Evolutionary conservation across 495 filamentous ascomycete species (phyloP), one percentile per base, ranked within the genome.

Genomic region (Aspergillus bertholletiae): DNA sequence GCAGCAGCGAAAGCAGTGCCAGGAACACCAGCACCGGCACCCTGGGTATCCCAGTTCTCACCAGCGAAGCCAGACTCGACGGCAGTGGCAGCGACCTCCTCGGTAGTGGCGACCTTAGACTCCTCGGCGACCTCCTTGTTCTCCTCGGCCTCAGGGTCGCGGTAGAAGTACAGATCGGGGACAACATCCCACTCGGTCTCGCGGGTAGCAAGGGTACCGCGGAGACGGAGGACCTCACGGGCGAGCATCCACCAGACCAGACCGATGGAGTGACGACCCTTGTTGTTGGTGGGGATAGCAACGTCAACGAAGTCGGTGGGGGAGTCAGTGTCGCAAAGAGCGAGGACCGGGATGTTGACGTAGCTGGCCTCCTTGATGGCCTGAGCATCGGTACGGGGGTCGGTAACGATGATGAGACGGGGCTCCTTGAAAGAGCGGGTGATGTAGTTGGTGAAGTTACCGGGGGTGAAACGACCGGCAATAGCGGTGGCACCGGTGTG

Each of bases 371-470:
- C 94, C 85, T 97, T 97, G 87, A 98, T 97, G 69, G 94, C 94
- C 84, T 98, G 94, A 69, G 95, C 88, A 65, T 98, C 94, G 80
- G 95, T 98, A 80, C 95, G 95, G 66, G 94, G 94, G 74, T 98
- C 94, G 76, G 94, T 98, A 71, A 98, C 94, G 74, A 98, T 85
- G 84, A 98, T 97, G 65, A 98, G 85, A 73, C 94, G 95, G 70
- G 94, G 94, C 81, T 98, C 94, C 87, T 97, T 97, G 89, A 98
- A 98, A 66, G 94, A 97, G 72, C 94, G 95, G 75, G 94, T 98
- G 87, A 97, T 98, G 89, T 98, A 98, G 82, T 98, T 98, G 84
- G 94, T 98, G 88, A 98, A 98, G 76, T 95, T 96, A 84, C 94
- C 94, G 69, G 94, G 94, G 70, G 94, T 98, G 87, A 98, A 98